Evolutionary conservation across 2,329 filamentous ascomycete species (phyloP), one percentile per base, ranked within the genome.

Genomic region (Scedosporium apiospermum): DNA sequence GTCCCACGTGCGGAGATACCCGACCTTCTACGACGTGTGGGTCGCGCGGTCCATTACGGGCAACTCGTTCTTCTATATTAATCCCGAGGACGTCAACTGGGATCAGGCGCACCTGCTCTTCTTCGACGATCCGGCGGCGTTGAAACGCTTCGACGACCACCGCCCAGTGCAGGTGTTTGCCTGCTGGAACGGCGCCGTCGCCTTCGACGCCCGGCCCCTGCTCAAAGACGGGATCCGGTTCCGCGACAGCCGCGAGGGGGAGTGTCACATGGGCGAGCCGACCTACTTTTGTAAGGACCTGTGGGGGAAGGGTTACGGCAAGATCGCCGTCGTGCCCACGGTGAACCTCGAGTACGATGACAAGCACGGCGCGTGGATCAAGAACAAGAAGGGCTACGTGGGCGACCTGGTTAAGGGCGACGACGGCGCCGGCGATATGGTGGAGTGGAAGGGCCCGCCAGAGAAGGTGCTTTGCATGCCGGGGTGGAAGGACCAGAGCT

Each of bases 21-120:
- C 79, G 0, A 80, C 76, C 0, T 86, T 86, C 66, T 84, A 85
- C 67, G 82, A 86, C 64, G 75, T 83, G 2, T 85, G 82, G 82
- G 72, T 84, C 27, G 77, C 80, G 0, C 77, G 83, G 6, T 75
- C 72, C 2, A 76, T 86, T 55, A 72, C 71, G 0, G 83, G 84
- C 1, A 79, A 86, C 66, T 72, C 75, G 0, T 86, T 86, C 69
- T 86, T 84, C 67, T 70, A 80, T 0, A 78, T 85, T 5, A 16
- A 60, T 34, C 78, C 80, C 0, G 63, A 73, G 1, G 76, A 80
- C 55, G 79, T 78, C 0, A 78, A 70, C 65, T 85, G 80, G 81
- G 67, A 79, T 34, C 72, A 68, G 10, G 76, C 79, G 0, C 76
- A 76, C 74, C 75, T 82, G 60, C 71, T 85, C 3, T 85, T 87